Base-by-base conservation (phyloP, 129 eudicot genomes). In the Scalesia atractyloides region DNA sequence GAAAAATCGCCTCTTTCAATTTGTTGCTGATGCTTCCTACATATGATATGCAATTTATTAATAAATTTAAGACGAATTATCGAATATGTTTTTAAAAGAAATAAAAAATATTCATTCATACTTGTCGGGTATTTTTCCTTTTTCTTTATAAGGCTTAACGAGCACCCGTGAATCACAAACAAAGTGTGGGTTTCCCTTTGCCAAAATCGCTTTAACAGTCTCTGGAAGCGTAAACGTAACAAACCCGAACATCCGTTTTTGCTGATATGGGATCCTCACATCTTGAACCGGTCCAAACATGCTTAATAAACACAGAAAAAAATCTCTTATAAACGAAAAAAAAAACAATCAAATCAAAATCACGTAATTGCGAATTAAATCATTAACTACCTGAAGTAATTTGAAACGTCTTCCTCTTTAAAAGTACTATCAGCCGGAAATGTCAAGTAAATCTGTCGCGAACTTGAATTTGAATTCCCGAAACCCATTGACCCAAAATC, bases 111-210 rank as follows among this genome's bases (percentile, higher is more conserved):
- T 1, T 3, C 46, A 17, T 16, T 30, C 72, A 18, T 90, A 94
- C 93, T 86, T 94, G 61, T 94, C 98, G 2, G 93, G 93, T 56
- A 94, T 76, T 83, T 94, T 94, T 0, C 98, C 97, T 77, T 94
- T 94, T 84, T 94, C 98, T 69, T 94, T 94, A 85, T 94, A 94
- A 0, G 98, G 98, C 74, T 94, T 94, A 30, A 94, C 98, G 34
- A 94, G 98, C 59, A 94, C 98, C 0, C 98, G 98, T 57, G 97
- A 88, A 66, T 94, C 98, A 12, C 97, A 94, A 2, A 94, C 98
- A 76, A 94, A 94, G 67, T 94, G 98, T 2, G 97, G 98, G 67
- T 94, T 94, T 48, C 98, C 98, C 83, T 94, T 94, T 15, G 97
- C 96, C 74, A 94, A 74, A 70, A 94, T 94, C 36, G 88, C 84